These are phyloP conservation scores for Elongisporangium senticosum DNA, from an alignment of 352 stramenopile genomes.

Conservation along the genomic window DNA sequence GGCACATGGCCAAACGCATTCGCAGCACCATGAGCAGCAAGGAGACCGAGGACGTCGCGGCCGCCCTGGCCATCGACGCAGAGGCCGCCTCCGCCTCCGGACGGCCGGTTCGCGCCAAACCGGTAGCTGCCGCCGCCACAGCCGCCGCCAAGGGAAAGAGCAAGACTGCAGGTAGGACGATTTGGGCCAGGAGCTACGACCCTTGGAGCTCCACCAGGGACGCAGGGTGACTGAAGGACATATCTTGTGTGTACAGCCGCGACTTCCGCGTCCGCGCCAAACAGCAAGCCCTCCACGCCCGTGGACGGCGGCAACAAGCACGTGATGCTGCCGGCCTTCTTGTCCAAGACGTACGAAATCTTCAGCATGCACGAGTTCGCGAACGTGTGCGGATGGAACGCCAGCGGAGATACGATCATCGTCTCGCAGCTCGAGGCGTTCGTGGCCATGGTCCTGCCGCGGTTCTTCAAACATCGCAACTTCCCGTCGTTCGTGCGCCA, in stretches of 20 bases:
- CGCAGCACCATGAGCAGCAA: conserved; percentile 28
- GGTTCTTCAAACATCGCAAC: conserved; percentile 92
- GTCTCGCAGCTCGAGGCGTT: conserved; percentile 85
- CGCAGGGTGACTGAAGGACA: not conserved
- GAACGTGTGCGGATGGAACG: conserved; percentile 88
- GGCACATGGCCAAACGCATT: conserved; percentile 61
- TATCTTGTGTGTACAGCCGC: conserved; percentile 1
- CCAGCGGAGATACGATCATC: conserved; percentile 89
- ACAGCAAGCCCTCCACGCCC: conserved; percentile 10
- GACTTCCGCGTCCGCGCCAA: conserved; percentile 3
- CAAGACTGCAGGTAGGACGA: conserved; percentile 6
- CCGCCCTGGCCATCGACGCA: not conserved
- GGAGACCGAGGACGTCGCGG: conserved; percentile 8
- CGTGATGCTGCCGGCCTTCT: conserved; percentile 84
- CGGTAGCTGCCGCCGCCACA: not conserved
- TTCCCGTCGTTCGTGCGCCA: conserved; percentile 93
- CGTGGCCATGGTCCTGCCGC: conserved; percentile 76
- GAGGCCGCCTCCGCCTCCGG: not conserved
- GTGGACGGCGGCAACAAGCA: conserved; percentile 44
- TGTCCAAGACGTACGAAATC: conserved; percentile 94
- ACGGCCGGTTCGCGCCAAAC: not conserved
- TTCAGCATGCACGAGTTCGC: conserved; percentile 84
- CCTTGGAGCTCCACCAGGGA: not conserved
- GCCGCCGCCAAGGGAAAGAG: conserved; percentile 8
- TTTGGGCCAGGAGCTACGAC: not conserved